phyloP scores from a whole-genome alignment of 495 filamentous ascomycete species.

The Terfezia claveryi region DNA sequence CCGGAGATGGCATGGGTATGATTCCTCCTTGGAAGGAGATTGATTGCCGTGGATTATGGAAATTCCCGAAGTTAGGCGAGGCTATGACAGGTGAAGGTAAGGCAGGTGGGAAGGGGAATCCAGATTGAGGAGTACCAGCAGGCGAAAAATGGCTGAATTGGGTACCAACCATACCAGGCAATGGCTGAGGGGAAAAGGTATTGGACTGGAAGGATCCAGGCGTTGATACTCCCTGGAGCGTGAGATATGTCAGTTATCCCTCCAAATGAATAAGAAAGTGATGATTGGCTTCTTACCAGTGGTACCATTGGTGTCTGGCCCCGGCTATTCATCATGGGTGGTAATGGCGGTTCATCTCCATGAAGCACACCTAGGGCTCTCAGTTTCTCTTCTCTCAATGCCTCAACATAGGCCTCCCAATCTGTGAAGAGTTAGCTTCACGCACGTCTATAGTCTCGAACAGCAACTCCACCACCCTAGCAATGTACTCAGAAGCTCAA shows the following conservation, averaged over 20 bases:
- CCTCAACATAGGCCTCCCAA: constrained; percentile 67
- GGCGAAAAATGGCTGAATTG: constrained; percentile 12
- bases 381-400: constrained; percentile 70
- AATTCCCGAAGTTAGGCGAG: constrained; percentile 4
- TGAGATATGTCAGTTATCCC: too few relatives aligned
- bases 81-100: constrained; percentile 12
- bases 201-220: constrained; percentile 4
- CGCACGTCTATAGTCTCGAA: too few relatives aligned
- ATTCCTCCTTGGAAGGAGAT: constrained; percentile 8
- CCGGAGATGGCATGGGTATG: constrained; percentile 2
- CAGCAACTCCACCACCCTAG: too few relatives aligned
- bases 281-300: not conserved
- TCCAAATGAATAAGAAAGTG: too few relatives aligned
- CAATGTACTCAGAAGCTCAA: not conserved
- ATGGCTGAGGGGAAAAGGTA: constrained; percentile 14
- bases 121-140: constrained; percentile 3
- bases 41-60: constrained; percentile 16
- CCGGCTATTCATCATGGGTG: constrained; percentile 4
- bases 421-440: constrained; percentile 22
- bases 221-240: not conserved
- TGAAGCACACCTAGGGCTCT: constrained; percentile 68
- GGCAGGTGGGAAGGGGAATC: constrained; percentile 6
- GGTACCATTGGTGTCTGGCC: constrained; percentile 18
- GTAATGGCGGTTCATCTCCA: constrained; percentile 38
- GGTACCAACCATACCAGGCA: constrained; percentile 13